Evolutionary conservation across 345 rosid genomes (phyloP), one percentile per base, ranked within the genome.

Genomic region (Eucalyptus marginata): DNA sequence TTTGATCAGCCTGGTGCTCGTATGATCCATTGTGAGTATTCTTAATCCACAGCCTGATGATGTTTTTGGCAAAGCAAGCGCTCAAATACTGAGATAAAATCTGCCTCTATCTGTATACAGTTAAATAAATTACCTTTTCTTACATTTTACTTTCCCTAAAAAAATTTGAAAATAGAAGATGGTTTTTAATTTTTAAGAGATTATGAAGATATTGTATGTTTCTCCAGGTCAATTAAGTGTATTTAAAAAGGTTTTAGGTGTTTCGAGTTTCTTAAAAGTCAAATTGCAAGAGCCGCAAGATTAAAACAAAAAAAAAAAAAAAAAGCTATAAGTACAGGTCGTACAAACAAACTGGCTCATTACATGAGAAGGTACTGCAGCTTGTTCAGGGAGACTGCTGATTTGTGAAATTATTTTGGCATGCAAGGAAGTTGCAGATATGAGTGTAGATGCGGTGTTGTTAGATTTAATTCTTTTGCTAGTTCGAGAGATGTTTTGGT

Each of bases 11-110:
- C 58, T 17, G 92, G 94, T 90, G 94, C 95, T 88, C 94, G 90
- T 56, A 96, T 96, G 99, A 91, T 97, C 88, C 99, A 97, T 90
- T 97, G 99, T 96, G 92, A 96, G 99, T 93, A 76, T 33, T 88
- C 44, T 54, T 51, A 59, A 85, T 40, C 8, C 18, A 80, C 49
- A 62, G 36, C 17, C 18, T 62, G 71, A 62, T 62, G 71, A 2
- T 36, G 2, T 8, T 6, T 62, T 29, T 29, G 13, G 71, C 71
- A 29, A 64, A 62, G 36, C 36, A 64, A 64, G 71, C 13, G 71
- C 71, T 64, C 71, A 64, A 29, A n/a, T 29, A 29, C 18, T 14
- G 7, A 36, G 71, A 29, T 64, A 36, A 64, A 36, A 64, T 13
- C 36, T 64, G 33, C 18, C 36, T 64, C 71, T 64, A 9, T 29